Conservation (phyloP, 768 basidiomycete genomes). For the Amanita thiersii region DNA sequence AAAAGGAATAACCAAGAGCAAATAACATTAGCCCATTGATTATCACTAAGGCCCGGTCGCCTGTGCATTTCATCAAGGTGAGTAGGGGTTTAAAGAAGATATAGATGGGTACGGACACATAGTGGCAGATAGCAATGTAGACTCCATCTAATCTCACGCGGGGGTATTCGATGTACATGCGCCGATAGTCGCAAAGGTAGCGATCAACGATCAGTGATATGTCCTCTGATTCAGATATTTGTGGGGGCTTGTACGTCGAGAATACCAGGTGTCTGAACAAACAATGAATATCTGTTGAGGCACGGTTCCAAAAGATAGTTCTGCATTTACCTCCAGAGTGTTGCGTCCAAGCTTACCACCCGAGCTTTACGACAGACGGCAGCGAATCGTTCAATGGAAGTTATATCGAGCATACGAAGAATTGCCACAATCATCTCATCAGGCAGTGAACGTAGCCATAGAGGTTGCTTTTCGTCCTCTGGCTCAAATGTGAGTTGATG, state of each 20-base stretch:
- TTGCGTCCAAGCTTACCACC: conserved; percentile 57
- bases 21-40: conserved; percentile 76
- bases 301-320: background rate
- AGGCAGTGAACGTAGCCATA: conserved; percentile 55
- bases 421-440: conserved; percentile 69
- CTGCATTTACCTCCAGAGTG: conserved; percentile 64
- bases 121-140: conserved; percentile 90
- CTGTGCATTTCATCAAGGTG: conserved; percentile 23
- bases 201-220: conserved; percentile 39
- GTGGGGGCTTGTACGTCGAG: conserved; percentile 66
- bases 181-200: conserved; percentile 63
- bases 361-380: conserved; percentile 66
- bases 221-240: conserved; percentile 48
- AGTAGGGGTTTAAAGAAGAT: conserved; percentile 7
- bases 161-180: conserved; percentile 76
- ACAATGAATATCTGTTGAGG: conserved; percentile 1
- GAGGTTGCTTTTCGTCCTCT: conserved; percentile 54
- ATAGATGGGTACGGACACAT: conserved; percentile 42
- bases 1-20: conserved; percentile 3
- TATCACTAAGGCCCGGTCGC: conserved; percentile 73
- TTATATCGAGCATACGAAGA: conserved; percentile 56
- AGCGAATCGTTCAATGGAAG: conserved; percentile 73
- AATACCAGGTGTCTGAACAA: conserved; percentile 53
- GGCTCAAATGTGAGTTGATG: conserved; percentile 49
- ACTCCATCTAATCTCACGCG: conserved; percentile 81